Percentiles rank a stretch among this genome's conserved stretches.
Conservation (phyloP, 768 basidiomycete species). For the Mycena chlorophos region DNA sequence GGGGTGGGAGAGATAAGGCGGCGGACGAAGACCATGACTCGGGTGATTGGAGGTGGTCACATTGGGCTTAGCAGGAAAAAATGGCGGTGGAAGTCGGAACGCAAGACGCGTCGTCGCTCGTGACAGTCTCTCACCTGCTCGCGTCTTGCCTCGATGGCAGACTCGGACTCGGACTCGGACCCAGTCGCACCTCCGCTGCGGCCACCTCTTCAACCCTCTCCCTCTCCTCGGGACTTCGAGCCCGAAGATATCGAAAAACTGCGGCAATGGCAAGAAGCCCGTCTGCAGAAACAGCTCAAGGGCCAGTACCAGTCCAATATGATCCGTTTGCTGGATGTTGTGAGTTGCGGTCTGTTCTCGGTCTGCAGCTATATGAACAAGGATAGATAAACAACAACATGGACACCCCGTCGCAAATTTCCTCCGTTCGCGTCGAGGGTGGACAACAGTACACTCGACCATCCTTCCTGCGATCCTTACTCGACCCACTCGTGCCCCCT, state of each 20-base stretch:
- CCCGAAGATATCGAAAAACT: constrained; percentile 59
- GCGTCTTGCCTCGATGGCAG: neutral
- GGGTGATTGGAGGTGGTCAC: neutral
- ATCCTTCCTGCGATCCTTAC: constrained; percentile 78
- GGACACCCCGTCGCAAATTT: constrained; percentile 64
- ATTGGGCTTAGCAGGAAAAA: no score
- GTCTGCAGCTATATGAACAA: neutral
- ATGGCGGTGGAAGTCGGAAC: neutral
- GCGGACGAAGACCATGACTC: constrained; percentile 2
- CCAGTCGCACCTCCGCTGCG: constrained; percentile 21
- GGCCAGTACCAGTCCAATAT: constrained; percentile 80
- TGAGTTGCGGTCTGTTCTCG: constrained; percentile 33
- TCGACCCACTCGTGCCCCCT: constrained; percentile 57
- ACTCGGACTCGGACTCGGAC: neutral
- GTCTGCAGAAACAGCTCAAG: constrained; percentile 63
- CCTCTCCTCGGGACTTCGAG: constrained; percentile 57
- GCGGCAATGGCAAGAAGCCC: constrained; percentile 70
- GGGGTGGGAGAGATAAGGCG: neutral
- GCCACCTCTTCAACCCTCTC: constrained; percentile 56
- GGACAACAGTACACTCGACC: constrained; percentile 65
- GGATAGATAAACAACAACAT: constrained; percentile 67
- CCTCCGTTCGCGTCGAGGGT: constrained; percentile 80
- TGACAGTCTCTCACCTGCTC: neutral
- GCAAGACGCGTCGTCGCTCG: neutral
- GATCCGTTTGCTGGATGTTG: constrained; percentile 61